phyloP scores from a whole-genome alignment of 305 asterid genomes.

The Nicotiana rustica region DNA sequence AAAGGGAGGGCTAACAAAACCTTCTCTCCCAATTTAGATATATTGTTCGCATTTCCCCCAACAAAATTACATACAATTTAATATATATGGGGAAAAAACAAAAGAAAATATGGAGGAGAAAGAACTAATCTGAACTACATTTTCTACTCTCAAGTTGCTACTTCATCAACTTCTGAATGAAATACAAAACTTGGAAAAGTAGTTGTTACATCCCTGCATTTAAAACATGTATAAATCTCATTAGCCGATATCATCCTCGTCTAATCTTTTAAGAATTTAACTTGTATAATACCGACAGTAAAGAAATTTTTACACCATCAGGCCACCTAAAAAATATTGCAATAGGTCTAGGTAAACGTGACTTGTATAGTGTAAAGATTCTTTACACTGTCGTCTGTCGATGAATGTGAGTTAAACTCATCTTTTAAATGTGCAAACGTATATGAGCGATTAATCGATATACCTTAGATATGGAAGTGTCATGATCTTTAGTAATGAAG shows the following conservation, averaged over 20 bases:
- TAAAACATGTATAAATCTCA: neutral
- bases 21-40: constrained; percentile 11
- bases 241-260: neutral
- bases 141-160: constrained; percentile 41
- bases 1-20: constrained; percentile 28
- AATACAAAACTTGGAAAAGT: constrained; percentile 47
- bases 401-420: neutral
- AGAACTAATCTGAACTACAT: constrained; percentile 14
- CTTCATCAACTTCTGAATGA: constrained; percentile 34
- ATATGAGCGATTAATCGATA: neutral
- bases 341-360: neutral
- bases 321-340: neutral
- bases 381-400: neutral
- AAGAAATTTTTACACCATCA: no score
- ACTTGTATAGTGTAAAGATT: neutral
- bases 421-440: neutral
- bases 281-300: neutral
- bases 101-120: neutral
- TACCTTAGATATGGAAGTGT: constrained; percentile 66
- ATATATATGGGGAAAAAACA: neutral
- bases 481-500: constrained; percentile 67
- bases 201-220: constrained; percentile 88
- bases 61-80: constrained; percentile 14
- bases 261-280: neutral
- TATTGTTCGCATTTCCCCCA: neutral